These are phyloP conservation scores for Penicillium manginii DNA, from an alignment of 495 filamentous ascomycete genomes.

Conservation along the genomic window DNA sequence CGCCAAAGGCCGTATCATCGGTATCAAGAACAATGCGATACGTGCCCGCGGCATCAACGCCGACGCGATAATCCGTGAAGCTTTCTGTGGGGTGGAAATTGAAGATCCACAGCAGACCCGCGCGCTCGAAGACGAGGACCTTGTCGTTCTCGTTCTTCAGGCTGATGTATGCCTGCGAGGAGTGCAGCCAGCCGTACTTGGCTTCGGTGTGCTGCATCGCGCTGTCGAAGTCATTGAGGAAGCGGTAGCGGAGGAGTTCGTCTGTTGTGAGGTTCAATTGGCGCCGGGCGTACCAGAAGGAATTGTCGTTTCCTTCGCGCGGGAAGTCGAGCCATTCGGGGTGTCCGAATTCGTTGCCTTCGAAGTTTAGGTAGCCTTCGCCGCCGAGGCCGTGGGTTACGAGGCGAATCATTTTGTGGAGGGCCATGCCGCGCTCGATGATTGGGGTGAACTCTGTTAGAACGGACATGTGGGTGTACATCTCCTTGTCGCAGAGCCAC, in stretches of 20 bases:
- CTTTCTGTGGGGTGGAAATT: constrained; percentile 91
- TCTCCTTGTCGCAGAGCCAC: constrained; percentile 96
- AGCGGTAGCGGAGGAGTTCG: constrained; percentile 80
- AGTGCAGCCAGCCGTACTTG: constrained; percentile 92
- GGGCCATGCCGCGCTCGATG: constrained; percentile 85
- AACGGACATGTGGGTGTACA: constrained; percentile 97
- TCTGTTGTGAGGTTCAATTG: constrained; percentile 95
- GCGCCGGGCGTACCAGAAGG: constrained; percentile 94
- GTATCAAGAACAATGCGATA: constrained; percentile 88
- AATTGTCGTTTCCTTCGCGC: constrained; percentile 90
- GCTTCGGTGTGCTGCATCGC: constrained; percentile 85
- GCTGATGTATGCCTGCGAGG: constrained; percentile 85
- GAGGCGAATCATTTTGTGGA: constrained; percentile 97
- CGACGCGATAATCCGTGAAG: constrained; percentile 91
- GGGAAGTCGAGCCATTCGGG: constrained; percentile 99
- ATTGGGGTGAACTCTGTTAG: constrained; percentile 82
- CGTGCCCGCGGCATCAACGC: constrained; percentile 80
- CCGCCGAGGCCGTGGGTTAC: constrained; percentile 93
- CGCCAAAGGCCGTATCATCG: constrained; percentile 78
- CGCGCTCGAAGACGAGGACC: constrained; percentile 94
- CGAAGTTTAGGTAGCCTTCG: constrained; percentile 97
- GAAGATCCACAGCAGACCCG: constrained; percentile 89
- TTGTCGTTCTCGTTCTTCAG: constrained; percentile 96
- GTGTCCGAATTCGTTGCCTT: constrained; percentile 98
- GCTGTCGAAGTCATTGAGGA: constrained; percentile 92